Evolutionary conservation across 768 basidiomycete genomes (phyloP).

Genomic region (Hirschioporus abietinus): DNA sequence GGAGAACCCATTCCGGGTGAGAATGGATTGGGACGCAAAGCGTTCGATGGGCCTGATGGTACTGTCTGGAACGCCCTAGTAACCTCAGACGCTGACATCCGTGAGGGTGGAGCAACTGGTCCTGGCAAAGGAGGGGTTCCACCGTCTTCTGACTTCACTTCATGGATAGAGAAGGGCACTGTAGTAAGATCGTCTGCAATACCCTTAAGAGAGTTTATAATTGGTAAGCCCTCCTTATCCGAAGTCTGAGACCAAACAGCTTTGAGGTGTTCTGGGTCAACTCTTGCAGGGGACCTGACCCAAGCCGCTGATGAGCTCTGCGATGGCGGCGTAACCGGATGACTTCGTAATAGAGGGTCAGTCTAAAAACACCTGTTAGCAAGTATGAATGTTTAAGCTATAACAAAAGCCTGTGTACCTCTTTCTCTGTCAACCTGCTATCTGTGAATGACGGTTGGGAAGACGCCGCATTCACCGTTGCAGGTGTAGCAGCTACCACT

Average conservation of each 20-base stretch:
- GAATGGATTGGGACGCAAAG: constrained; percentile 30
- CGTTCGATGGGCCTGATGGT: constrained; percentile 51
- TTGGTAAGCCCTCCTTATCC: constrained; percentile 58
- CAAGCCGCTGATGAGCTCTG: constrained; percentile 15
- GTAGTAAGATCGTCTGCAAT: constrained; percentile 79
- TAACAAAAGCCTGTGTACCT: background rate
- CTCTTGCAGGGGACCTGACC: constrained; percentile 38
- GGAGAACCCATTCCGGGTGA: constrained; percentile 9
- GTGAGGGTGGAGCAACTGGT: constrained; percentile 49
- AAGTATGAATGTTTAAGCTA: background rate
- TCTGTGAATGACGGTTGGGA: background rate
- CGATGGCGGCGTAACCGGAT: constrained; percentile 16
- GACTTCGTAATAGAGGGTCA: constrained; percentile 25
- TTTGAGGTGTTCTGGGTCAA: constrained; percentile 81
- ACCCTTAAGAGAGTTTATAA: constrained; percentile 76
- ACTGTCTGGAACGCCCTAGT: constrained; percentile 86
- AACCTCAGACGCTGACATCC: constrained; percentile 79
- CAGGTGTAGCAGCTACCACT: background rate
- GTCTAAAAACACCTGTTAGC: background rate
- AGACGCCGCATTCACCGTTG: background rate
- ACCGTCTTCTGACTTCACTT: constrained; percentile 83
- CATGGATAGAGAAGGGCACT: constrained; percentile 75
- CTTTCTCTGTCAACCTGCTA: background rate
- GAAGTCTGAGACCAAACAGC: constrained; percentile 80
- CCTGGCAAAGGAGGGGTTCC: constrained; percentile 67